These are phyloP conservation scores for Hirschioporus abietinus DNA, from an alignment of 768 basidiomycete genomes.

Conservation along the genomic window DNA sequence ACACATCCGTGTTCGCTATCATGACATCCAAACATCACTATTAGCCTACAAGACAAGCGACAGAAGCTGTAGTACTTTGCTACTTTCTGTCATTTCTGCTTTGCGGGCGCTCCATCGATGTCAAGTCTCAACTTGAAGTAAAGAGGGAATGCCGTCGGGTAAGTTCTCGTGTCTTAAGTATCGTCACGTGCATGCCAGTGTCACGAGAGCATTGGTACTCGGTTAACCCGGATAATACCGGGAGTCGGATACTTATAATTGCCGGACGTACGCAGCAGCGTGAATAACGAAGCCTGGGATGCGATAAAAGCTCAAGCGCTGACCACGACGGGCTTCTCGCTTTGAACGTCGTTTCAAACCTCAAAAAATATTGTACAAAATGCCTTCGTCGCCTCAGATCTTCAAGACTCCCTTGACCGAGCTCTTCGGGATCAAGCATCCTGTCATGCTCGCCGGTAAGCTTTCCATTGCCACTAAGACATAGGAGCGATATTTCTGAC, in stretches of 20 bases:
- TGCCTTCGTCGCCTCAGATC: slow-evolving; percentile 62
- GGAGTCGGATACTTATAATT: too few relatives aligned
- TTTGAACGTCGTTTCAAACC: not conserved
- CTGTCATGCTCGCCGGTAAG: slow-evolving; percentile 74
- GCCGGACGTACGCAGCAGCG: too few relatives aligned
- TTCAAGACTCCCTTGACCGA: slow-evolving; percentile 72
- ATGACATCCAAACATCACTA: not conserved
- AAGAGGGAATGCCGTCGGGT: too few relatives aligned
- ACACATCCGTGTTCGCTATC: not conserved
- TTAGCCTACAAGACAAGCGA: not conserved
- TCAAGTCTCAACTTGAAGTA: too few relatives aligned
- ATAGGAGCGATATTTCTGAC: slow-evolving; percentile 10
- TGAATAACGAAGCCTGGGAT: not conserved
- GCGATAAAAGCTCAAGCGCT: not conserved
- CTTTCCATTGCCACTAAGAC: slow-evolving; percentile 1
- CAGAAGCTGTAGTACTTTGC: not conserved
- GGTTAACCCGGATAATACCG: too few relatives aligned
- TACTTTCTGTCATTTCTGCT: not conserved
- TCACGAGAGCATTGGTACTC: too few relatives aligned
- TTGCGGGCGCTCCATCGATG: not conserved
- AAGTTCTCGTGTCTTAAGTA: too few relatives aligned
- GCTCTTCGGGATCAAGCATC: slow-evolving; percentile 75
- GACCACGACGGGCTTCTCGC: slow-evolving; percentile 1
- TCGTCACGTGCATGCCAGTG: too few relatives aligned
- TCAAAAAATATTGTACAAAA: slow-evolving; percentile 22